Evolutionary conservation across 1,139 yeast species (phyloP).

Genomic region (Taphrina confusa): DNA sequence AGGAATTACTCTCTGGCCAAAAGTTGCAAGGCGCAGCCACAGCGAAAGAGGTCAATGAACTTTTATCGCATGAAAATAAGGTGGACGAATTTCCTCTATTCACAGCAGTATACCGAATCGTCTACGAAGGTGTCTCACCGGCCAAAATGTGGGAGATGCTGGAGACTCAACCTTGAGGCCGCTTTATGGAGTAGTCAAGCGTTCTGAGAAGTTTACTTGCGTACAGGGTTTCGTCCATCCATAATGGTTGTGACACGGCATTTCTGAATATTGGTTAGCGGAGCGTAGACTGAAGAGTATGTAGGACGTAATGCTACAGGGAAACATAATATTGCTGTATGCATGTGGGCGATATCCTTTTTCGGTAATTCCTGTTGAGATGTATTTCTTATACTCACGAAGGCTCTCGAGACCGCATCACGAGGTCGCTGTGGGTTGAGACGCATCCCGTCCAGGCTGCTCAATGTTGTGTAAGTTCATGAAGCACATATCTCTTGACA

Average conservation of each 20-base stretch:
- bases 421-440: no score
- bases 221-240: no score
- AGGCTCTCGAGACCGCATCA: no score
- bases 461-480: no score
- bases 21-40: slow-evolving; percentile 93
- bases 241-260: background rate
- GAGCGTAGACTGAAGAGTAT: slow-evolving; percentile 19
- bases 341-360: no score
- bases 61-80: slow-evolving; percentile 63
- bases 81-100: slow-evolving; percentile 80
- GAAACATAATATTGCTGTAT: no score
- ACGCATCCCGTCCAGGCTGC: no score
- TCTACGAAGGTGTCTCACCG: slow-evolving; percentile 62
- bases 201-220: no score
- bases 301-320: no score
- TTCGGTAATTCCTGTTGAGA: no score
- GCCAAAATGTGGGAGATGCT: slow-evolving; percentile 26
- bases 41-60: slow-evolving; percentile 83
- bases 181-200: background rate
- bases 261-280: background rate
- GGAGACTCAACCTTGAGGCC: background rate
- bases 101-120: slow-evolving; percentile 78
- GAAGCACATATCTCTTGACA: no score
- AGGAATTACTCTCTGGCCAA: slow-evolving; percentile 82
- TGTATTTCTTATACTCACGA: no score